These are phyloP conservation scores for Xylaria sp. DNA, from an alignment of 2,329 filamentous ascomycete species.

Conservation along the genomic window DNA sequence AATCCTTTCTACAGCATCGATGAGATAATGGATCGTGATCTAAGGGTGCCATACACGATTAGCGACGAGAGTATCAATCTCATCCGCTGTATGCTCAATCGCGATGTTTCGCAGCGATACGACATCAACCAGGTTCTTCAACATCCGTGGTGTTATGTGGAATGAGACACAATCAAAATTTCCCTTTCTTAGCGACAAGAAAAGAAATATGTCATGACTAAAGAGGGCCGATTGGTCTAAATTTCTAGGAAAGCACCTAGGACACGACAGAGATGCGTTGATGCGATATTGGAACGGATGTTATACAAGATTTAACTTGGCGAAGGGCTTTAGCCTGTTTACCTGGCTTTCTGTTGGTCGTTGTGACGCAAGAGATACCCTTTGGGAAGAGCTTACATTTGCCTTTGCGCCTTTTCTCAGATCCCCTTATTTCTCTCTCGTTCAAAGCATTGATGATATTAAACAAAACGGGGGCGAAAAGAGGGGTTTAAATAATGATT, in stretches of 20 bases:
- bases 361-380: slow-evolving; percentile 26
- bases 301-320: slow-evolving; percentile 16
- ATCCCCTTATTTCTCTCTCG: too few species aligned
- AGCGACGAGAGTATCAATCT: slow-evolving; percentile 93
- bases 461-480: background rate
- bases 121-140: slow-evolving; percentile 88
- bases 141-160: slow-evolving; percentile 76
- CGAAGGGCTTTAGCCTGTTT: slow-evolving; percentile 1
- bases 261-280: slow-evolving; percentile 5
- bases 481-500: too few species aligned
- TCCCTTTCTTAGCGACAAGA: slow-evolving; percentile 3
- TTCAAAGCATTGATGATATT: background rate
- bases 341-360: slow-evolving; percentile 7
- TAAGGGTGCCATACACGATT: slow-evolving; percentile 86
- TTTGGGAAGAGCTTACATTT: slow-evolving; percentile 1
- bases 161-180: slow-evolving; percentile 14
- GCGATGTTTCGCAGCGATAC: slow-evolving; percentile 81
- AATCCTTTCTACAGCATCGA: slow-evolving; percentile 99
- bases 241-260: slow-evolving; percentile 17
- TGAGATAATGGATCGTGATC: slow-evolving; percentile 97
- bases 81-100: slow-evolving; percentile 88
- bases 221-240: slow-evolving; percentile 1
- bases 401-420: background rate
- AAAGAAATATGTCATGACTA: background rate
- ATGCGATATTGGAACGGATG: slow-evolving; percentile 9